Conservation (phyloP, 257 asterid species). For the Solanum ossicruentum region DNA sequence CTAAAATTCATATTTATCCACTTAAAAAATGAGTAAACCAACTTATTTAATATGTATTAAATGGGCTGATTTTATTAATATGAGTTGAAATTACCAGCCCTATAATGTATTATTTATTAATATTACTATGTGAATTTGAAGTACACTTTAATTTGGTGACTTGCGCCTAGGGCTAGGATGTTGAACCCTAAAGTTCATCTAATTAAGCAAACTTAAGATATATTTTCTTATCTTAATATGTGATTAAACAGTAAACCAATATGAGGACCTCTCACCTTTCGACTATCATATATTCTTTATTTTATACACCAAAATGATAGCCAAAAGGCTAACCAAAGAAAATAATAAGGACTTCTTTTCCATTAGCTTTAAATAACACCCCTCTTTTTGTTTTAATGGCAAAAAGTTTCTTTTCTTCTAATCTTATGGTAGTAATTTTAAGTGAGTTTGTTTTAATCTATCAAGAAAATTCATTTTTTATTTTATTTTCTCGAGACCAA, state of each 20-base stretch:
- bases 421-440: background rate
- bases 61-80: too few relatives aligned
- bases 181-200: background rate
- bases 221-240: background rate
- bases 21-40: too few relatives aligned
- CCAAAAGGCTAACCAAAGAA: background rate
- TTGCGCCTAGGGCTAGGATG: background rate
- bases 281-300: background rate
- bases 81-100: too few relatives aligned
- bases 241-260: background rate
- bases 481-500: too few relatives aligned
- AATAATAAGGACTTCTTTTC: background rate
- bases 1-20: too few relatives aligned
- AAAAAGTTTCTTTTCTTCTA: background rate
- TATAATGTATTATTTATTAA: background rate
- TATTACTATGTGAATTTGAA: background rate
- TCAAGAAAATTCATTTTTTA: background rate
- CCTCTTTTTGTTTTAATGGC: background rate
- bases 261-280: background rate
- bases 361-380: background rate
- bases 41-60: too few relatives aligned
- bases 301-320: background rate
- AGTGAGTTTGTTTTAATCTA: background rate
- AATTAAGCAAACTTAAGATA: background rate
- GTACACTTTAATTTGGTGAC: background rate